Evolutionary conservation across 2,329 filamentous ascomycete genomes (phyloP), one percentile per base, ranked within the genome.

Genomic region (Trichoderma gracile): DNA sequence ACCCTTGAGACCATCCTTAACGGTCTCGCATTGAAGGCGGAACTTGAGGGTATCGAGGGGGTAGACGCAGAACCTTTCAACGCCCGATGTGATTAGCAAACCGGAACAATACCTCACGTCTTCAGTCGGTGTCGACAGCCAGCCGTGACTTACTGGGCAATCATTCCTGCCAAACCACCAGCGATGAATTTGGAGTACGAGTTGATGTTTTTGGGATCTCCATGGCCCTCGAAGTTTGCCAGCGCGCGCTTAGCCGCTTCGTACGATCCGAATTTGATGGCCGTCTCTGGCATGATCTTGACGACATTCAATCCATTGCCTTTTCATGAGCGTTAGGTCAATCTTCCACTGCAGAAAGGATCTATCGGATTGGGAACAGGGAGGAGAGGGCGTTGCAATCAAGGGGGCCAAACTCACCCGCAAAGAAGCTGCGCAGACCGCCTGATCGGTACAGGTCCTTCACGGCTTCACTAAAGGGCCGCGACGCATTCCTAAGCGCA

Each of bases 271-370:
- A 99, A 99, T 78, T 97, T 96, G 74, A 99, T 97, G 27, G 95
- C 94, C 30, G 94, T 97, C 79, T 99, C 95, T 0, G 95, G 95
- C 92, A 98, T 97, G 66, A 99, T 95, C 77, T 99, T 99, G 73
- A 97, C 78, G 3, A 99, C 93, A 71, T 99, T 99, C 70, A 99
- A 81, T 3, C 95, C 95, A 73, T 99, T 99, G 43, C 95, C 93
- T 96, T 70, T 38, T 40, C 25, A 49, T 17, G 23, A 42, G 9
- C 9, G 47, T 58, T 12, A 49, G 47, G 9, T 27, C 42, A 17
- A 25, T 4, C 30, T 23, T 10, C 6, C 21, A 6, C 3, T 33
- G 33, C 14, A 33, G 12, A 53, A 3, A 9, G 30, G 7, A 30
- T 10, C 5, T 9, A 25, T n/a, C 15, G 7, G 7, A 21, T 17